Conservation (phyloP, 306 rosid species). For the Carpinus viminea region DNA sequence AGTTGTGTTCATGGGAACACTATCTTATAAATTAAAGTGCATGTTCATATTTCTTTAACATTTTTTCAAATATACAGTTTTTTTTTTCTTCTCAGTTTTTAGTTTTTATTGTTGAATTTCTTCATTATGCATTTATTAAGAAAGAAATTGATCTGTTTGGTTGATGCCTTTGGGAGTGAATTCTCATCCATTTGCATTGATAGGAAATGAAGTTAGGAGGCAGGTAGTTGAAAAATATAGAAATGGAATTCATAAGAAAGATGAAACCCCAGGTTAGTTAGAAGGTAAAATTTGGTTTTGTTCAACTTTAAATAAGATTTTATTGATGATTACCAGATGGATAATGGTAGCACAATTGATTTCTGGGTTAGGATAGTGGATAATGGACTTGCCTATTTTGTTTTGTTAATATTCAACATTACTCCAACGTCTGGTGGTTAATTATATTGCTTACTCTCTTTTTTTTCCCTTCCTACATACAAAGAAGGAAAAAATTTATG, state of each 20-base stretch:
- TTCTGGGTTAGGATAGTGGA: constrained; percentile 13
- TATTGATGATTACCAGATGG: constrained; percentile 3
- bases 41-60: constrained; percentile 1
- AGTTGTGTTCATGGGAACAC: background rate
- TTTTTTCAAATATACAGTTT: background rate
- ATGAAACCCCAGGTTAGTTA: constrained; percentile 7
- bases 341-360: background rate
- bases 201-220: background rate
- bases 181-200: background rate
- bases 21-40: background rate
- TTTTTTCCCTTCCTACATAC: background rate
- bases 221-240: background rate
- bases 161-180: background rate
- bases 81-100: background rate
- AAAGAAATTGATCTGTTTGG: background rate
- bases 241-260: constrained; percentile 12
- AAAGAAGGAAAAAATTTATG: background rate
- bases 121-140: constrained; percentile 13
- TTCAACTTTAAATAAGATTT: background rate
- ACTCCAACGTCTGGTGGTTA: constrained; percentile 1
- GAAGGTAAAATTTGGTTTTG: background rate
- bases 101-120: background rate
- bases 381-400: constrained; percentile 3
- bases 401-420: constrained; percentile 8
- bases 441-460: constrained; percentile 13